A percentile compares a stretch with the other conserved stretches of the same genome.
Conservation (phyloP, 2,329 filamentous ascomycete species). For the Dothideomycetes sp. region DNA sequence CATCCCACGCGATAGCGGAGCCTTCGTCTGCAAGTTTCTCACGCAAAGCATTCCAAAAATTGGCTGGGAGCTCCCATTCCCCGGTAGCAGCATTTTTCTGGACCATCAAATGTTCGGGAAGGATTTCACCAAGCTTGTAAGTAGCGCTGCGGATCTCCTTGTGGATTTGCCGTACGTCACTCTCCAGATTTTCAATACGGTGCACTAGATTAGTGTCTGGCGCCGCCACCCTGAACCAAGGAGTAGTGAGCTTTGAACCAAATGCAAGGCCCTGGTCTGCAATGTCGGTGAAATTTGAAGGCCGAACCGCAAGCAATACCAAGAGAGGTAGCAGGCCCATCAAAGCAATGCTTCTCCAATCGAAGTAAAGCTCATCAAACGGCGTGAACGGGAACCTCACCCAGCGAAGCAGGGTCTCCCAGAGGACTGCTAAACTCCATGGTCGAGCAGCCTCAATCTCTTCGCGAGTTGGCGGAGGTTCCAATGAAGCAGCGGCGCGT, state of each 20-base stretch:
- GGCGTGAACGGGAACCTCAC: slow-evolving; percentile 1
- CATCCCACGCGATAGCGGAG: slow-evolving; percentile 21
- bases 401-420: slow-evolving; percentile 9
- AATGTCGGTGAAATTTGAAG: too few species aligned
- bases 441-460: slow-evolving; percentile 10
- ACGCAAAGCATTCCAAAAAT: slow-evolving; percentile 56
- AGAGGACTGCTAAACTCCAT: slow-evolving; percentile 5
- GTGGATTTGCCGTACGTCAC: background rate
- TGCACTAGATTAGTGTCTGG: too few species aligned
- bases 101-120: slow-evolving; percentile 50
- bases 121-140: slow-evolving; percentile 21
- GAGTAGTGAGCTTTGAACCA: too few species aligned
- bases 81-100: slow-evolving; percentile 39
- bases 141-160: background rate
- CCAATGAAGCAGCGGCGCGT: slow-evolving; percentile 2
- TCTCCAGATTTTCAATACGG: background rate
- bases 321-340: too few species aligned
- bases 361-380: too few species aligned
- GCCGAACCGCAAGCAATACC: too few species aligned
- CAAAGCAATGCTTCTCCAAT: too few species aligned
- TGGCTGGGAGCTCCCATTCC: slow-evolving; percentile 42
- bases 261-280: too few species aligned
- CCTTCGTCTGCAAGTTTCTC: slow-evolving; percentile 40
- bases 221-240: too few species aligned
- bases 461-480: slow-evolving; percentile 8